Base-by-base conservation (phyloP, 129 eudicot genomes). In the Flaveria robusta region DNA sequence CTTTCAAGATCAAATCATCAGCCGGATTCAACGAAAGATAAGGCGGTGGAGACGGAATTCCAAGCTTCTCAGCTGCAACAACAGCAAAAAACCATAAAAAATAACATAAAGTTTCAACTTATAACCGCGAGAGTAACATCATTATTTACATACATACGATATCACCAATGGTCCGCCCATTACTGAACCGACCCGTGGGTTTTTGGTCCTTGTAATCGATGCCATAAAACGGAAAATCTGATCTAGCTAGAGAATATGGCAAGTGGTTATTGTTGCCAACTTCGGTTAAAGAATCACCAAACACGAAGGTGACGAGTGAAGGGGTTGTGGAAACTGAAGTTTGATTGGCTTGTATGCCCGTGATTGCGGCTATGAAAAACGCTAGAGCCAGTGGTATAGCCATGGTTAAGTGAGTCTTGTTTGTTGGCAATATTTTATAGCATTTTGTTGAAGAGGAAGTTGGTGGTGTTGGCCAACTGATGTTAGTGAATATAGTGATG, bases 121-220 rank as follows among this genome's bases (percentile, higher is more conserved):
- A 4, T 26, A 31, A 49, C 1, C 10, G 12, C 47, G 47, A 9
- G 5, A 63, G 68, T 63, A 14, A 24, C 27, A 63, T 63, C 43
- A 27, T 29, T 29, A 63, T 5, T 19, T 56, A 56, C 80, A 43
- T 86, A 93, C 98, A 88, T 63, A 93, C 82, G 59, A 93, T 83
- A 77, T 93, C 98, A 51, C 98, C 98, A 18, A 93, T 90, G n/a
- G 98, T 93, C 58, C 98, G 84, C 24, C 98, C 98, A 50, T 93
- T 93, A 1, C 84, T 93, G 82, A 93, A 93, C 75, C 98, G 78
- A 42, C 98, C 98, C 0, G 98, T 93, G 31, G 96, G 83, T 74
- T 79, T 74, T 23, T 88, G 87, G 37, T 77, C 85, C 3, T 2
- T 18, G 68, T 69, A 93, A 68, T 93, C 98, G 19, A 93, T 81